A percentile compares a stretch with the other conserved stretches of the same genome.
phyloP scores from a whole-genome alignment of 371 early-diverging fungal genomes.

The Lichtheimia ramosa region DNA sequence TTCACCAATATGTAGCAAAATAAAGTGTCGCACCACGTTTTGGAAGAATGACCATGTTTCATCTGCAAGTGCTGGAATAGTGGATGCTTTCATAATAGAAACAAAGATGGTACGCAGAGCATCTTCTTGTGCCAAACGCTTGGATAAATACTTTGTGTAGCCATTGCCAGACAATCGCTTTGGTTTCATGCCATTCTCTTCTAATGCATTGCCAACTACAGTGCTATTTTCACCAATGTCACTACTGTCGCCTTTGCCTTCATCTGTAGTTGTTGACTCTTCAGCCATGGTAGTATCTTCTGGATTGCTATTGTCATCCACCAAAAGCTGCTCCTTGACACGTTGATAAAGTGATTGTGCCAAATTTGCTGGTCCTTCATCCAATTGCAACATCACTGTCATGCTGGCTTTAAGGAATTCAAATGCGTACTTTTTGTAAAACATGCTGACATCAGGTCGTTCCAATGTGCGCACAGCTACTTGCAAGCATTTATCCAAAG shows the following conservation, averaged over 20 bases:
- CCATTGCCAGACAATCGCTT: constrained; percentile 42
- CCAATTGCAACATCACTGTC: constrained; percentile 71
- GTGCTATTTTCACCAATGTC: constrained; percentile 20
- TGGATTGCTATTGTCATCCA: constrained; percentile 3
- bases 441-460: constrained; percentile 47
- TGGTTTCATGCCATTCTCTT: constrained; percentile 39
- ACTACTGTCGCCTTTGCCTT: constrained; percentile 11
- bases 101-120: constrained; percentile 62
- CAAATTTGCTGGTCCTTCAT: constrained; percentile 56
- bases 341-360: constrained; percentile 45
- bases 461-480: constrained; percentile 61
- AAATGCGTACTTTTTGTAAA: constrained; percentile 69
- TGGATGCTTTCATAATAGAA: constrained; percentile 69
- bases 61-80: constrained; percentile 59
- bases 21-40: constrained; percentile 75
- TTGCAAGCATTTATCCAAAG: constrained; percentile 55
- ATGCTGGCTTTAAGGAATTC: constrained; percentile 71
- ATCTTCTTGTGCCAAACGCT: constrained; percentile 69
- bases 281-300: background rate
- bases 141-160: constrained; percentile 44
- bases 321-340: constrained; percentile 30
- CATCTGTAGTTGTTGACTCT: constrained; percentile 5
- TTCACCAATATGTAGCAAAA: constrained; percentile 70
- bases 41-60: constrained; percentile 72
- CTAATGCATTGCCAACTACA: constrained; percentile 32